These are phyloP conservation scores for Coemansia sp. DNA, from an alignment of 192 early-diverging fungal species.

Conservation along the genomic window DNA sequence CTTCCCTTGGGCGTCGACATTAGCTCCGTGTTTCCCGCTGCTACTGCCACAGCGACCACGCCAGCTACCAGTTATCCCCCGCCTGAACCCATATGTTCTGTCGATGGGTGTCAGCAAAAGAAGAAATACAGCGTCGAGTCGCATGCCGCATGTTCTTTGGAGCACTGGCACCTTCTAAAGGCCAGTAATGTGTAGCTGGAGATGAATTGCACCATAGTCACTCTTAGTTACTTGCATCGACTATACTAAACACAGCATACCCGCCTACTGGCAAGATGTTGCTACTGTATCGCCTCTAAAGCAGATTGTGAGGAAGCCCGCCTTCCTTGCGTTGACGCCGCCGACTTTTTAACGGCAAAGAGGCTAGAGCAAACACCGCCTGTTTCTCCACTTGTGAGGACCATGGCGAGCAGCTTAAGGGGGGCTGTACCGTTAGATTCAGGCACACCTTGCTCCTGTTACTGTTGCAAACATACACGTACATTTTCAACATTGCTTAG, in stretches of 20 bases:
- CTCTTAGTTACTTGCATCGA: background rate
- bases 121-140: conserved; percentile 63
- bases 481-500: background rate
- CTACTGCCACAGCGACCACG: conserved; percentile 16
- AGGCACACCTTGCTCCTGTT: conserved; percentile 31
- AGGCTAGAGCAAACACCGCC: conserved; percentile 1
- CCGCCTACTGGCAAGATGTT: background rate
- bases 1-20: conserved; percentile 26
- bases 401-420: conserved; percentile 29
- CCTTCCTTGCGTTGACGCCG: background rate
- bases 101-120: conserved; percentile 49
- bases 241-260: background rate
- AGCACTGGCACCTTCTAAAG: conserved; percentile 56
- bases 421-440: conserved; percentile 30
- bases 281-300: background rate
- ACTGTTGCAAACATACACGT: conserved; percentile 19
- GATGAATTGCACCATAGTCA: conserved; percentile 5
- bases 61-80: conserved; percentile 48
- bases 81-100: conserved; percentile 51
- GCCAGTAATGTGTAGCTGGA: background rate
- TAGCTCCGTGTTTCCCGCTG: conserved; percentile 20
- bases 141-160: conserved; percentile 63
- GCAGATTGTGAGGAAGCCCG: background rate
- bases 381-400: background rate
- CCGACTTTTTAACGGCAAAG: background rate